Evolutionary conservation across 1,284 basidiomycete genomes (phyloP).

Genomic region (Cerioporus squamosus): DNA sequence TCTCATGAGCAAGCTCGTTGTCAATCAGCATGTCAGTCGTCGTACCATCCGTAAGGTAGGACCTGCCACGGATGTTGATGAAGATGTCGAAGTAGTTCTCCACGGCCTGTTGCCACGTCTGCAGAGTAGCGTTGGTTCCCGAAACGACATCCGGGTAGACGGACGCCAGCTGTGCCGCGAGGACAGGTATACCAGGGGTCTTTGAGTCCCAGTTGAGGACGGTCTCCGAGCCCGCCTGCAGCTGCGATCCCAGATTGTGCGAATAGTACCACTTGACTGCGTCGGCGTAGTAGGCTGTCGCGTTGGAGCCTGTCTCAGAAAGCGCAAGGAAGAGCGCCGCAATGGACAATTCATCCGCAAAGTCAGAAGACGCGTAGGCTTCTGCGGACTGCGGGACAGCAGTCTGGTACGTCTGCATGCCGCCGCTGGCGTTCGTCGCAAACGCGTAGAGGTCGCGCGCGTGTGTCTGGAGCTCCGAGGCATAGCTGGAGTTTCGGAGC

Average conservation of each 20-base stretch:
- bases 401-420: conserved; percentile 61
- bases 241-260: conserved; percentile 51
- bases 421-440: conserved; percentile 66
- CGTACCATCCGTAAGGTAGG: conserved; percentile 57
- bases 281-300: conserved; percentile 50
- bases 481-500: conserved; percentile 77
- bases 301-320: conserved; percentile 43
- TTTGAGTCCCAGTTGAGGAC: conserved; percentile 93
- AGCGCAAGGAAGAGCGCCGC: conserved; percentile 80
- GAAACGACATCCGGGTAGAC: conserved; percentile 51
- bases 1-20: not conserved
- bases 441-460: conserved; percentile 77
- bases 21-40: not conserved
- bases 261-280: conserved; percentile 68
- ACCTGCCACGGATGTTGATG: conserved; percentile 58
- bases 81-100: conserved; percentile 83
- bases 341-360: conserved; percentile 70
- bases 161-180: conserved; percentile 72
- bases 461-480: conserved; percentile 70
- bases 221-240: conserved; percentile 42
- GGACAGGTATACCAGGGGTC: conserved; percentile 73
- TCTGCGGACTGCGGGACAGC: conserved; percentile 66
- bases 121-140: conserved; percentile 47
- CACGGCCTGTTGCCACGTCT: conserved; percentile 68
- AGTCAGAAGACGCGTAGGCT: conserved; percentile 78